Evolutionary conservation across 2,329 filamentous ascomycete genomes (phyloP).

Genomic region (Monilinia laxa): DNA sequence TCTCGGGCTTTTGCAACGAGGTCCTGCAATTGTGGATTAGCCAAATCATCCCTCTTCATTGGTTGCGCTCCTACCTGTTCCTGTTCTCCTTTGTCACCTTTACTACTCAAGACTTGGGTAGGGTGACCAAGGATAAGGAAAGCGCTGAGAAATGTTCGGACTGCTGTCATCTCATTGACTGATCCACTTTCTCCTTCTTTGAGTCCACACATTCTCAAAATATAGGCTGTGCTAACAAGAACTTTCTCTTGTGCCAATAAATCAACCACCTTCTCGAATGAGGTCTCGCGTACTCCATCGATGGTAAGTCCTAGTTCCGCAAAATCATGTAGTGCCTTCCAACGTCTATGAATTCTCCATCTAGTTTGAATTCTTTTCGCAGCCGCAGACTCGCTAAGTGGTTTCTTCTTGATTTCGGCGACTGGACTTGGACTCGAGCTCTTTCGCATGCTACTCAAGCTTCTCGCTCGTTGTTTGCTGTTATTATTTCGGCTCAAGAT

Average conservation of each 20-base stretch:
- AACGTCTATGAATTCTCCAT: constrained; percentile 63
- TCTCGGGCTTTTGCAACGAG: constrained; percentile 77
- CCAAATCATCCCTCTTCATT: constrained; percentile 53
- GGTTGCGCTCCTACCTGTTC: constrained; percentile 54
- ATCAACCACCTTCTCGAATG: constrained; percentile 71
- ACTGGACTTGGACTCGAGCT: constrained; percentile 51
- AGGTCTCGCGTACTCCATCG: constrained; percentile 66
- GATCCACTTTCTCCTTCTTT: constrained; percentile 63
- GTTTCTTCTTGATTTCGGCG: constrained; percentile 41
- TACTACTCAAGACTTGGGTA: constrained; percentile 72
- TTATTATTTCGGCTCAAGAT: constrained; percentile 54
- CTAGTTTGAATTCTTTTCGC: constrained; percentile 66
- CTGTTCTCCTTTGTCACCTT: constrained; percentile 58
- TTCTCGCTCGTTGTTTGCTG: constrained; percentile 53
- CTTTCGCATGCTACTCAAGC: constrained; percentile 55
- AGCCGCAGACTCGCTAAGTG: constrained; percentile 59
- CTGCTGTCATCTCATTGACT: constrained; percentile 66
- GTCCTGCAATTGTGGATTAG: constrained; percentile 65
- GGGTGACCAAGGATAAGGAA: constrained; percentile 80
- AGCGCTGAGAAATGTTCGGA: constrained; percentile 75
- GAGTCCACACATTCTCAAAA: constrained; percentile 69
- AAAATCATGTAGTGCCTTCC: constrained; percentile 64
- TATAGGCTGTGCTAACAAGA: constrained; percentile 61
- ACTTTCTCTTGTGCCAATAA: constrained; percentile 67
- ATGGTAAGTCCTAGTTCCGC: constrained; percentile 65